Evolutionary conservation across 352 stramenopile species (phyloP), one percentile per base, ranked within the genome.

Genomic region (Pythium aristosporum): DNA sequence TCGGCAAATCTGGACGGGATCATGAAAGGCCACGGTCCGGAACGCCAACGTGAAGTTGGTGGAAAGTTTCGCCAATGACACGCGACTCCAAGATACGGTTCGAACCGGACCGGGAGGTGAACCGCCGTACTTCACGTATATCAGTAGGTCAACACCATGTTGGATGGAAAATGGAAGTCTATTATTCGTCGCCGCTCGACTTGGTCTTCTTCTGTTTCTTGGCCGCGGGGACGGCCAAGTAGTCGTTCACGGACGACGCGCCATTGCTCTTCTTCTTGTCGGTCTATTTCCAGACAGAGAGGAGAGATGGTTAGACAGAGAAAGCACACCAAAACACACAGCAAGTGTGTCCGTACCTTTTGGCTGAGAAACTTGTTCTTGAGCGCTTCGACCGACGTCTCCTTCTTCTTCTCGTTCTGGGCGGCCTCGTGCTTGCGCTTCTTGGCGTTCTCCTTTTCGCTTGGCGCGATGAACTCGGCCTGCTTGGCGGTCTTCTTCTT

Each of bases 311-410:
- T n/a, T 21, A 41, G 18, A 36, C 36, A 32, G 8, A 50, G 57
- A 16, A 12, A 8, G 44, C 11, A 12, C 50, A 57, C 11, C 28
- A 18, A 44, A 18, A 46, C 16, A 42, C 16, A 39, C 5, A 11
- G 20, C 7, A 10, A 10, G 5, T 15, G 16, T 41, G 23, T n/a
- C 0, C 77, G 20, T 37, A 91, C 80, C 79, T 84, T 87, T 44
- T 92, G 80, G 59, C 46, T 88, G 13, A 92, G 74, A 65, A 94
- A 92, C 57, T 94, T 94, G 67, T 79, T 79, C 73, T 94, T 94
- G 57, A 94, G 79, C 2, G 76, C 74, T 37, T 89, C 69, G 28
- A 94, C 73, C 6, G 83, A 91, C 39, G 70, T 67, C 12, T 69
- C 73, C 36, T 77, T 80, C 54, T 82, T 77, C 44, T 82, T 79